Percentiles rank a stretch among this genome's conserved stretches.
Conservation (phyloP, 2,329 filamentous ascomycete species). For the Xylaria sp. region DNA sequence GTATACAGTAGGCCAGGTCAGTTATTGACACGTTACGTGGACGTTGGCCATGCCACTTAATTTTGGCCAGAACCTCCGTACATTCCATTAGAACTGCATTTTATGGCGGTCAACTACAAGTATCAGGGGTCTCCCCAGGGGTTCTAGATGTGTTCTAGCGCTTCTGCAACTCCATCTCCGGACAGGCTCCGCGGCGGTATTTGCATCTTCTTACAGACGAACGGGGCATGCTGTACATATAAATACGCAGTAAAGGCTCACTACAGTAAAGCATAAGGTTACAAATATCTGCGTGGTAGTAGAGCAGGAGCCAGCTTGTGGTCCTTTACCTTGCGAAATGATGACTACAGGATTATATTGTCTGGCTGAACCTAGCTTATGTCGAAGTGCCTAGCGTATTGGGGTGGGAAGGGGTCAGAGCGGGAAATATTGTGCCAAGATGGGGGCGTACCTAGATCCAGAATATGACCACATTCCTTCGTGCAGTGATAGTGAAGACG, state of each 20-base stretch:
- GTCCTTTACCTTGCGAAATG: neutral
- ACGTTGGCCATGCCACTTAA: too few species aligned
- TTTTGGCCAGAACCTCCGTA: too few species aligned
- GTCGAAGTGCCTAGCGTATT: neutral
- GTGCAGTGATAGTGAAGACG: neutral
- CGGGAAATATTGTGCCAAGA: conserved; percentile 16
- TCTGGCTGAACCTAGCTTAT: neutral
- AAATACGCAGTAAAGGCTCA: neutral
- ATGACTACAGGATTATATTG: neutral
- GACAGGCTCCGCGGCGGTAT: conserved; percentile 13
- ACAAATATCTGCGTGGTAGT: neutral
- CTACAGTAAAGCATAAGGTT: neutral
- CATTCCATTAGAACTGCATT: neutral
- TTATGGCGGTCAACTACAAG: conserved; percentile 22
- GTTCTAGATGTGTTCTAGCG: conserved; percentile 26
- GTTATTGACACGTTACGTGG: too few species aligned
- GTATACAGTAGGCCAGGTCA: too few species aligned
- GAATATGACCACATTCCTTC: conserved; percentile 17
- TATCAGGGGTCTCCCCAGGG: conserved; percentile 2
- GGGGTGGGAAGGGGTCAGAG: conserved; percentile 10
- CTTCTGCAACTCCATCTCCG: conserved; percentile 10
- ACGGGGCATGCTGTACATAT: neutral
- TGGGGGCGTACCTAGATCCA: neutral
- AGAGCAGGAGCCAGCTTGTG: neutral
- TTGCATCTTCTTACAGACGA: conserved; percentile 6